Evolutionary conservation across 176 grass and related monocot species (phyloP).

Genomic region (Chrysopogon serrulatus): DNA sequence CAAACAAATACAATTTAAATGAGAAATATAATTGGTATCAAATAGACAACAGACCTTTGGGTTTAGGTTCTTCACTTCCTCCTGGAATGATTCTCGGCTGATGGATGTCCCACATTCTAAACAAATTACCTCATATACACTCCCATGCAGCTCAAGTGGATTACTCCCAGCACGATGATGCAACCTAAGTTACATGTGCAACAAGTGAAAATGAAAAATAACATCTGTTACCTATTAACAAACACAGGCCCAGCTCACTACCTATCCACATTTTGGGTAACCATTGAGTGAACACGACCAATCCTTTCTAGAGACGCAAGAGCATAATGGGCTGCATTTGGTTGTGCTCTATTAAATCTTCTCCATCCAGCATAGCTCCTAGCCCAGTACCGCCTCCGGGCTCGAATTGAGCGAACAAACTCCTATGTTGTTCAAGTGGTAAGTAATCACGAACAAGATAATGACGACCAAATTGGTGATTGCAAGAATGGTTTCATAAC

Average conservation of each 20-base stretch:
- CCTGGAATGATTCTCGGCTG: conserved; percentile 74
- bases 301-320: conserved; percentile 80
- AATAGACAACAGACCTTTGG: conserved; percentile 66
- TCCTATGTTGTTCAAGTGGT: conserved; percentile 49
- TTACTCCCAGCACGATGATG: conserved; percentile 85
- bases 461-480: background rate
- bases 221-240: background rate
- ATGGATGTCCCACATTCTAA: conserved; percentile 68
- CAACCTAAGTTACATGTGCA: conserved; percentile 51
- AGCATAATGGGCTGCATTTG: conserved; percentile 78
- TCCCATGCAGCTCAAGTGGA: conserved; percentile 91
- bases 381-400: conserved; percentile 83
- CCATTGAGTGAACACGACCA: conserved; percentile 66
- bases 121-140: conserved; percentile 75
- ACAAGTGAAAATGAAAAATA: conserved; percentile 12
- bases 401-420: conserved; percentile 70
- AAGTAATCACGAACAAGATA: background rate
- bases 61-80: conserved; percentile 75
- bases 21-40: conserved; percentile 7
- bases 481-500: background rate
- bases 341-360: conserved; percentile 72
- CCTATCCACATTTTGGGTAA: conserved; percentile 99
- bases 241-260: conserved; percentile 10
- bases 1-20: background rate
- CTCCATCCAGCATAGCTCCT: conserved; percentile 98